Base-by-base conservation (phyloP, 108 stramenopile species). In the Cyclotella kingstonii region DNA sequence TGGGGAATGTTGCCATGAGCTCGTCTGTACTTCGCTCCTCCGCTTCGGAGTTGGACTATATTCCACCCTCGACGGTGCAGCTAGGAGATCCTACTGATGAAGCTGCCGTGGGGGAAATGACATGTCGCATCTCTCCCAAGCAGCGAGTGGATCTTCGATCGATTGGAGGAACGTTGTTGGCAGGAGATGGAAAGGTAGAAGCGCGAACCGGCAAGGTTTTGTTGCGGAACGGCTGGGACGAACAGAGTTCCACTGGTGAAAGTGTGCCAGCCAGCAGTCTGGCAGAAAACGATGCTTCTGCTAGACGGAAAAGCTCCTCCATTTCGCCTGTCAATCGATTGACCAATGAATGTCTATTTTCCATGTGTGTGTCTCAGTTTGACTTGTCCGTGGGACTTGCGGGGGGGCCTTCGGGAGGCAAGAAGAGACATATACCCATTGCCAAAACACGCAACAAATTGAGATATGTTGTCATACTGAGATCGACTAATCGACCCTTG, bases 401-500 rank as follows among this genome's bases (percentile, higher is more conserved):
- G 9, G 71, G 71, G 6, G 71, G 71, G 17, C 71, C 71, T 2
- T 58, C 56, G 40, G 71, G 71, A 9, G 71, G 71, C 1, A 72
- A 72, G 41, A 72, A 72, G 33, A 38, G 71, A 0, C 71, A 72
- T 52, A 72, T 72, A 27, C 71, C 71, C 56, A 72, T 72, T 52
- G 71, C 75, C 53, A 82, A 86, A 40, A 74, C 73, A 15, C 51
- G 84, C 12, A 84, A 88, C 47, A 91, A 91, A 43, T 41, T 84
- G 28, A 63, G 82, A 27, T 91, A 84, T 33, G 77, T 88, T 9
- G 56, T 87, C n/a, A 48, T 88, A 15, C 78, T 85, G 18, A 66
- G 90, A 22, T 82, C 81, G 14, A 88, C 90, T 27, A 91, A 91
- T 52, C 65, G 75, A 5, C 84, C 86, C 3, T 50, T 91, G 43